Evolutionary conservation across 176 grass and related monocot species (phyloP).

Genomic region (Melocanna baccifera): DNA sequence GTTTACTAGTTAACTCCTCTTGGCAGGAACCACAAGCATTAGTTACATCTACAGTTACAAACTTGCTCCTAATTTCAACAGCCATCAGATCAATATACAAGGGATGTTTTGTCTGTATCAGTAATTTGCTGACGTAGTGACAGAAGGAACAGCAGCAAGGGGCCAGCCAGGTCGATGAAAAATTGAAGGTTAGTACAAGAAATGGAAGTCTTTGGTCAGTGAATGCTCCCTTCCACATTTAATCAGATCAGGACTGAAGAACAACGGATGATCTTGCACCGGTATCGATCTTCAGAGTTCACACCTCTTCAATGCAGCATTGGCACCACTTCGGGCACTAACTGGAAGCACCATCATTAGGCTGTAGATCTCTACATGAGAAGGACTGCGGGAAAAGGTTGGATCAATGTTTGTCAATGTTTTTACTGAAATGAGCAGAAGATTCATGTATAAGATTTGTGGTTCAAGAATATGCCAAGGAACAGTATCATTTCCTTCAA

Average conservation of each 20-base stretch:
- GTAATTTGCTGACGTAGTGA: neutral
- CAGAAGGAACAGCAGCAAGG: neutral
- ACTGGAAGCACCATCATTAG: neutral
- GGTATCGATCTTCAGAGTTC: neutral
- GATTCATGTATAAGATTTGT: neutral
- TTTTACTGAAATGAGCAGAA: neutral
- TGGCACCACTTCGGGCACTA: neutral
- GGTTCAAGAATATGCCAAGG: neutral
- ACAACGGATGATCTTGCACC: neutral
- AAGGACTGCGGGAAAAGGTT: neutral
- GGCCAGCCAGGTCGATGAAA: neutral
- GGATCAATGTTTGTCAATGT: constrained; percentile 7
- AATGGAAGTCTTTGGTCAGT: neutral
- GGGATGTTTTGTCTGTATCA: constrained; percentile 18
- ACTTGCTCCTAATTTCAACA: constrained; percentile 29
- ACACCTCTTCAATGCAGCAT: neutral
- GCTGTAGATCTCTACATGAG: constrained; percentile 1
- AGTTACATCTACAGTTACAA: constrained; percentile 28
- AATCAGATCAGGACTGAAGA: constrained; percentile 10
- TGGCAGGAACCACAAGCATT: constrained; percentile 28
- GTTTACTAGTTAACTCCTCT: constrained; percentile 28
- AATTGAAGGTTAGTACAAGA: constrained; percentile 6
- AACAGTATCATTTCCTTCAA: neutral
- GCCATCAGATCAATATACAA: constrained; percentile 3
- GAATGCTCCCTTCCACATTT: neutral